A percentile compares a stretch with the other conserved stretches of the same genome.
Evolutionary conservation across 2,329 filamentous ascomycete genomes (phyloP).

Genomic region (Cucurbitaria berberidis): DNA sequence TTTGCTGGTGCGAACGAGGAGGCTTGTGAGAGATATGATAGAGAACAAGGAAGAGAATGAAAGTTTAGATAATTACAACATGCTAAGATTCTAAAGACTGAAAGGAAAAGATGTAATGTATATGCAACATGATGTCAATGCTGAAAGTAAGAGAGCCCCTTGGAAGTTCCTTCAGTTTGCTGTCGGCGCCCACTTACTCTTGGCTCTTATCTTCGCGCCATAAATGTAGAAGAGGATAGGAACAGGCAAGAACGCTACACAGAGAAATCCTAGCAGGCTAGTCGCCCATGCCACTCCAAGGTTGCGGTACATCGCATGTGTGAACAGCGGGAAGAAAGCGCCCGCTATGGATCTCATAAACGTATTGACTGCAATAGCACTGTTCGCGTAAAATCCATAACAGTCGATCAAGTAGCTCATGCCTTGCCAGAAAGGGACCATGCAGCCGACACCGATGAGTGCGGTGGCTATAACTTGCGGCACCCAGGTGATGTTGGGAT

Average conservation of each 20-base stretch:
- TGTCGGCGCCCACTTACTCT: constrained; percentile 44
- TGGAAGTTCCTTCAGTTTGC: too few species aligned
- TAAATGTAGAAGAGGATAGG: constrained; percentile 46
- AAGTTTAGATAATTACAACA: neutral
- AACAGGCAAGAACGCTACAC: constrained; percentile 41
- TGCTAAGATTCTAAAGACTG: neutral
- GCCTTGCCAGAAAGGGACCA: constrained; percentile 80
- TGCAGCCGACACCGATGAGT: constrained; percentile 75
- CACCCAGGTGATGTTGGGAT: constrained; percentile 59
- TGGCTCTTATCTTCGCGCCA: constrained; percentile 39
- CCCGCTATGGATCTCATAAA: constrained; percentile 58
- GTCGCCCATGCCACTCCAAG: constrained; percentile 46
- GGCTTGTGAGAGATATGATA: neutral
- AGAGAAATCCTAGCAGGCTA: constrained; percentile 42
- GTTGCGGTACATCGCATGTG: constrained; percentile 54
- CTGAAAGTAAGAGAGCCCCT: neutral
- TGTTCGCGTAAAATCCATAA: constrained; percentile 54
- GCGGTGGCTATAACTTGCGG: constrained; percentile 62
- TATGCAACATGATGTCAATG: neutral
- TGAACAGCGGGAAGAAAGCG: constrained; percentile 59
- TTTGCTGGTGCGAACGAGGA: constrained; percentile 2
- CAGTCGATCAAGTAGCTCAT: constrained; percentile 82
- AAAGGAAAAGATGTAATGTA: neutral
- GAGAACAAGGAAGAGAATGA: neutral
- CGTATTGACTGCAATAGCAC: constrained; percentile 57